Evolutionary conservation across 1,284 basidiomycete genomes (phyloP), one percentile per base, ranked within the genome.

Genomic region (Cryptococcus sp.): DNA sequence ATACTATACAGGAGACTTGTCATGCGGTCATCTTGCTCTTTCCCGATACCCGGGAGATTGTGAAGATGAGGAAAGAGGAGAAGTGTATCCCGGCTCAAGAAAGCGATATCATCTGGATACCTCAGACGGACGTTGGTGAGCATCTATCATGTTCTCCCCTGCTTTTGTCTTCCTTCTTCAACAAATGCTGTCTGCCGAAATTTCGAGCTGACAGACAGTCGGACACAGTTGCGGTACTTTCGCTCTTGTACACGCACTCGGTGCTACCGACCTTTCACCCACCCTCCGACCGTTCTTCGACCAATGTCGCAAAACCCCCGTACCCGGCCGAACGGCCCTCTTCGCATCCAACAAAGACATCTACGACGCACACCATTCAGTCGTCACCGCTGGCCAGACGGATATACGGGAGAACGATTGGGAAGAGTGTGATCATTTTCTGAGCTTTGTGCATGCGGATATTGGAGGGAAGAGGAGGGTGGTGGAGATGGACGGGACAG

Each of bases 1-100:
- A 67, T 10, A 67, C 78, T 52, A 65, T 77, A 22, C 71, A 75
- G 1, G 62, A 71, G 14, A 76, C 76, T 0, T 74, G 75, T 0
- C 59, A 72, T 33, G 78, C 77, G 0, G 64, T 79, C 2, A 69
- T 79, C 5, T 63, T 78, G 18, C 70, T 76, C 14, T 77, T 77
- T 52, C 76, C 75, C 5, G 58, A 60, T 42, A 60, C 58, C 31
- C 38, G 25, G 4, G 48, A 31, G 19, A 57, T 60, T 37, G 53
- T 58, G 12, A 45, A 43, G 24, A 44, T 36, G 42, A 43, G 58
- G 16, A 43, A 31, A 7, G 35, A 19, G 4, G 51, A 56, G 19
- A 24, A 45, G 22, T 43, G 48, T 42, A 5, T 34, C 47, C 2
- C 43, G 47, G 22, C 19, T 36, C 28, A 25, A 35, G 4, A 24